These are phyloP conservation scores for Xylaria grammica DNA, from an alignment of 495 filamentous ascomycete genomes.

Conservation along the genomic window DNA sequence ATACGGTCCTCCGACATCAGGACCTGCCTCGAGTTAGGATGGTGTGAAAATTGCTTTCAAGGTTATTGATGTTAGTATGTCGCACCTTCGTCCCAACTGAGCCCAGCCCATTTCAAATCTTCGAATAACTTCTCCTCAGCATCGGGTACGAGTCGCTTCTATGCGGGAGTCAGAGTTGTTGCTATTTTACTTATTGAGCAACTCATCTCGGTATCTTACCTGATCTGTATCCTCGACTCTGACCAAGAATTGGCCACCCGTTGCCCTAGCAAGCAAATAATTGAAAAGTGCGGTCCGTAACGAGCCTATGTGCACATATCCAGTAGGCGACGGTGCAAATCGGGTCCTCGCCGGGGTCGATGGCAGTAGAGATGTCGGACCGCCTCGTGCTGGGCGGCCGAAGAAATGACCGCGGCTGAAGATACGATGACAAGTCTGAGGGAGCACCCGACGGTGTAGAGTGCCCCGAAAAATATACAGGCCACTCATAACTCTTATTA, in stretches of 20 bases:
- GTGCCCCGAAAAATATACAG: slow-evolving; percentile 28
- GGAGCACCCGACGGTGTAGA: slow-evolving; percentile 23
- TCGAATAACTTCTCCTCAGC: slow-evolving; percentile 77
- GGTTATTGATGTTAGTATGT: not conserved
- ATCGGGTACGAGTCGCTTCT: slow-evolving; percentile 61
- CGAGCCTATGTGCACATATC: slow-evolving; percentile 89
- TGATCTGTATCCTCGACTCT: slow-evolving; percentile 96
- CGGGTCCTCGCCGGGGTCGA: slow-evolving; percentile 78
- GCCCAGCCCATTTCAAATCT: slow-evolving; percentile 86
- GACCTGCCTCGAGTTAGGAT: slow-evolving; percentile 59
- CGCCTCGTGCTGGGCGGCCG: slow-evolving; percentile 22
- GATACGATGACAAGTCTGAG: slow-evolving; percentile 24
- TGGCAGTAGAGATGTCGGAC: slow-evolving; percentile 47
- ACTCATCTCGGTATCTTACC: slow-evolving; percentile 51
- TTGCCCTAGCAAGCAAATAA: slow-evolving; percentile 84
- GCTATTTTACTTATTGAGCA: not conserved
- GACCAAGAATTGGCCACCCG: slow-evolving; percentile 90
- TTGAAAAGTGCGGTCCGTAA: slow-evolving; percentile 92
- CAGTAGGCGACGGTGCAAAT: slow-evolving; percentile 95
- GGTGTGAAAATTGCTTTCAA: slow-evolving; percentile 7
- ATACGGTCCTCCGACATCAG: slow-evolving; percentile 75
- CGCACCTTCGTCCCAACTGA: slow-evolving; percentile 92
- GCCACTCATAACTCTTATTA: slow-evolving; percentile 28
- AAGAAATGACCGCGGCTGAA: slow-evolving; percentile 32
- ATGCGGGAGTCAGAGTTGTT: slow-evolving; percentile 23